Percentiles rank a stretch among this genome's conserved stretches.
Conservation (phyloP, 139 green algal species). For the Bryopsis sp. region DNA sequence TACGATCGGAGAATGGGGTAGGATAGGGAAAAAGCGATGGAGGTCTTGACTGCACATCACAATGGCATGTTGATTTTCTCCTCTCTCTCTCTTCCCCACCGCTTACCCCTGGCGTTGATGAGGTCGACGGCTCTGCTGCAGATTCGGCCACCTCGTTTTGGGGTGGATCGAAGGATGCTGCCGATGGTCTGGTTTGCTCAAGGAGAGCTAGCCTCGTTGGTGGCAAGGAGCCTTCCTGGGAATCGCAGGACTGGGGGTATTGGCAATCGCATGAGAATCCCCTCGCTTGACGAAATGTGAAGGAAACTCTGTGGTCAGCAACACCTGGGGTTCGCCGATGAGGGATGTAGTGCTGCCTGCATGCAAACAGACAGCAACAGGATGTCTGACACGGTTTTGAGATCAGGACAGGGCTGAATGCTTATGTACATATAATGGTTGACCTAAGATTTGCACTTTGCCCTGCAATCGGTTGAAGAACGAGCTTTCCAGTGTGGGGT, state of each 20-base stretch:
- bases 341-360: slow-evolving; percentile 52
- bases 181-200: too few relatives aligned
- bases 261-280: slow-evolving; percentile 64
- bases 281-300: slow-evolving; percentile 79
- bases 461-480: too few relatives aligned
- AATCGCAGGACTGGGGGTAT: slow-evolving; percentile 82
- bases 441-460: too few relatives aligned
- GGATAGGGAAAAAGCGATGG: too few relatives aligned
- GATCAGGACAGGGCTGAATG: not conserved
- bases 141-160: too few relatives aligned
- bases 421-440: not conserved
- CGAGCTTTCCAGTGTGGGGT: too few relatives aligned
- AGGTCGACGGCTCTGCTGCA: too few relatives aligned
- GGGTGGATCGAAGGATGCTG: too few relatives aligned
- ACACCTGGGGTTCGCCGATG: slow-evolving; percentile 19
- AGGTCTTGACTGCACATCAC: too few relatives aligned
- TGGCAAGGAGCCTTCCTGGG: slow-evolving; percentile 52
- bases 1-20: too few relatives aligned
- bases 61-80: too few relatives aligned
- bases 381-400: not conserved
- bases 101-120: slow-evolving; percentile 21
- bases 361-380: not conserved
- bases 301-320: slow-evolving; percentile 49
- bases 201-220: slow-evolving; percentile 52
- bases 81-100: not conserved